Evolutionary conservation across 108 stramenopile genomes (phyloP).

Genomic region (Skeletonema tropicum): DNA sequence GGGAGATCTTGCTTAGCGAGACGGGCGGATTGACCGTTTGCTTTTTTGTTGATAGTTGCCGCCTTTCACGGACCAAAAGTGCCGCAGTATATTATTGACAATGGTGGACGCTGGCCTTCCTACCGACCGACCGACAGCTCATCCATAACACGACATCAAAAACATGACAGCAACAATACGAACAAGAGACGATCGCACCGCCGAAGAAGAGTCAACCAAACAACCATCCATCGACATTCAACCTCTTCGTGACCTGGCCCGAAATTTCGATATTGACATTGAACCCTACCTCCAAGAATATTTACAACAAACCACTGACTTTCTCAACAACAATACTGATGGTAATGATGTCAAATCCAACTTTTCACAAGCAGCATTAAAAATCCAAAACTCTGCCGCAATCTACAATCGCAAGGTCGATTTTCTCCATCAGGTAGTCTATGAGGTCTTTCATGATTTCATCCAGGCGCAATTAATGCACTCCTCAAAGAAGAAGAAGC

Average conservation of each 20-base stretch:
- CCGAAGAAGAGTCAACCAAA: not conserved
- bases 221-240: slow-evolving; percentile 50
- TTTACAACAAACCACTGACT: slow-evolving; percentile 22
- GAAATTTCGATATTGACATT: slow-evolving; percentile 97
- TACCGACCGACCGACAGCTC: too few species aligned
- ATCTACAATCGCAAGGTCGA: slow-evolving; percentile 97
- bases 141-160: not conserved
- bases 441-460: slow-evolving; percentile 77
- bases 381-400: slow-evolving; percentile 86
- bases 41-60: too few species aligned
- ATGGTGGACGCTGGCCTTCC: too few species aligned
- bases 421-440: slow-evolving; percentile 89
- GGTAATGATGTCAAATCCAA: slow-evolving; percentile 48
- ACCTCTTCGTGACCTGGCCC: slow-evolving; percentile 91
- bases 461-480: slow-evolving; percentile 21
- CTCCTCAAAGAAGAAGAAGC: slow-evolving; percentile 22
- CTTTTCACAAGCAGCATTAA: slow-evolving; percentile 95
- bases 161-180: not conserved
- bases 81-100: too few species aligned
- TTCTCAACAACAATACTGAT: not conserved
- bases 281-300: slow-evolving; percentile 82
- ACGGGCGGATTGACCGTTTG: too few species aligned
- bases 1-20: too few species aligned
- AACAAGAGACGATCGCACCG: slow-evolving; percentile 10
- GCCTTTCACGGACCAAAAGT: too few species aligned